These are phyloP conservation scores for Zarea fungicola DNA, from an alignment of 2,329 filamentous ascomycete species.

Conservation along the genomic window DNA sequence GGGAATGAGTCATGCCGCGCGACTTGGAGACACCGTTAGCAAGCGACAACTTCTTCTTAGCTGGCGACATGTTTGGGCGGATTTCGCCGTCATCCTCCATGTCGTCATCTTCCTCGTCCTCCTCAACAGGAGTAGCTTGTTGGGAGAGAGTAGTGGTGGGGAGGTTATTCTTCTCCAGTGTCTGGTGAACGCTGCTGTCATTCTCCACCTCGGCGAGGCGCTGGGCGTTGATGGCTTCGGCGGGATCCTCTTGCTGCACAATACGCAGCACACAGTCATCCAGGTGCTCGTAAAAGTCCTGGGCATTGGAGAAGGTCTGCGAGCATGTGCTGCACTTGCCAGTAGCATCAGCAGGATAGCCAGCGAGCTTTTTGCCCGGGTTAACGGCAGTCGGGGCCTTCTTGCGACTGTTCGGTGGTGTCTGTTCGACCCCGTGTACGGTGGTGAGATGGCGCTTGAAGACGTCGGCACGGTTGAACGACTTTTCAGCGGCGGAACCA, in stretches of 20 bases:
- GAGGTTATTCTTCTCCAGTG: slow-evolving; percentile 58
- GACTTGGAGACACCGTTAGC: slow-evolving; percentile 58
- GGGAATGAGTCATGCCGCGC: slow-evolving; percentile 71
- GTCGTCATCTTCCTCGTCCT: slow-evolving; percentile 49
- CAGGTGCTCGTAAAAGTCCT: slow-evolving; percentile 98
- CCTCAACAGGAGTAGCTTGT: slow-evolving; percentile 32
- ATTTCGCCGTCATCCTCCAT: slow-evolving; percentile 51
- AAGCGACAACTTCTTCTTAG: slow-evolving; percentile 53
- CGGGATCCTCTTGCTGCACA: slow-evolving; percentile 65
- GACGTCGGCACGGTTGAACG: slow-evolving; percentile 90
- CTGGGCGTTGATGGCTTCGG: slow-evolving; percentile 63
- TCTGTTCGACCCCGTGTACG: slow-evolving; percentile 89
- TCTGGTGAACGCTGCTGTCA: slow-evolving; percentile 56
- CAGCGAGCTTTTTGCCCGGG: slow-evolving; percentile 59
- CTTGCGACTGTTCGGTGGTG: slow-evolving; percentile 84
- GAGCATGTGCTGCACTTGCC: slow-evolving; percentile 96
- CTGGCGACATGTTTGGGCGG: slow-evolving; percentile 37
- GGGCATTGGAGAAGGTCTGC: slow-evolving; percentile 82
- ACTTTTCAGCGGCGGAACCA: slow-evolving; percentile 85
- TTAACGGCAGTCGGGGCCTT: slow-evolving; percentile 42
- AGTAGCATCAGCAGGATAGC: slow-evolving; percentile 71
- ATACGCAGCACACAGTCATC: slow-evolving; percentile 70
- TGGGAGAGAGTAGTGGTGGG: slow-evolving; percentile 38
- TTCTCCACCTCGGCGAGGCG: slow-evolving; percentile 62
- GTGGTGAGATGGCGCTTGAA: slow-evolving; percentile 92